phyloP scores from a whole-genome alignment of 2,329 filamentous ascomycete genomes.

The Calycina herbarum region DNA sequence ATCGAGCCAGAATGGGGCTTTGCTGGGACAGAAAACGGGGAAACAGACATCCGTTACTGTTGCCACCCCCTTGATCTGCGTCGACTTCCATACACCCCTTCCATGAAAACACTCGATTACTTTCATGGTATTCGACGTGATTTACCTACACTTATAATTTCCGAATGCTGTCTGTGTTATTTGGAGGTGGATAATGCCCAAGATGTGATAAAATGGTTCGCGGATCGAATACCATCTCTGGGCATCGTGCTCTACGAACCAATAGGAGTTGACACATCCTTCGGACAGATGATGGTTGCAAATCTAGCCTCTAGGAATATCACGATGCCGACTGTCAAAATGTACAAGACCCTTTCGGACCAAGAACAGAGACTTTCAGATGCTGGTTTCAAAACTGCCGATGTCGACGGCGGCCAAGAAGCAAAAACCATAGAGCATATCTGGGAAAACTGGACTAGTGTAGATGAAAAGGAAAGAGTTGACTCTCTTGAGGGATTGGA shows the following conservation, averaged over 20 bases:
- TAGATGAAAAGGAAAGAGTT: constrained; percentile 75
- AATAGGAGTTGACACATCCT: constrained; percentile 77
- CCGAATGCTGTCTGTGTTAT: constrained; percentile 95
- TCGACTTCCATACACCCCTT: constrained; percentile 25
- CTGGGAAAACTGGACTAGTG: constrained; percentile 72
- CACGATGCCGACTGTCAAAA: constrained; percentile 76
- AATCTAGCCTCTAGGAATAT: constrained; percentile 85
- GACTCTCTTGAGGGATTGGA: constrained; percentile 83
- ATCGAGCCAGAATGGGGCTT: constrained; percentile 34
- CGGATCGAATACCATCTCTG: constrained; percentile 47
- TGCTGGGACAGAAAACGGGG: constrained; percentile 14
- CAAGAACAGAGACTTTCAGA: constrained; percentile 67
- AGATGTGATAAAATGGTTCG: constrained; percentile 65
- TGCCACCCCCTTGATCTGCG: constrained; percentile 46
- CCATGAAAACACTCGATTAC: constrained; percentile 18
- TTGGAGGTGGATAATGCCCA: constrained; percentile 66
- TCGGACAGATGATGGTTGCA: constrained; percentile 87
- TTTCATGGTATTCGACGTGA: constrained; percentile 51
- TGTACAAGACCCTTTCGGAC: constrained; percentile 65
- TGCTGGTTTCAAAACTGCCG: constrained; percentile 60
- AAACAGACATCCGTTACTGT: constrained; percentile 43
- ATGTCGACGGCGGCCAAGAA: constrained; percentile 45
- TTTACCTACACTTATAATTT: constrained; percentile 81
- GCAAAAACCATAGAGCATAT: constrained; percentile 66
- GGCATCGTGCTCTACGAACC: constrained; percentile 85